Evolutionary conservation across 257 asterid genomes (phyloP).

Genomic region (Solanum microdontum): DNA sequence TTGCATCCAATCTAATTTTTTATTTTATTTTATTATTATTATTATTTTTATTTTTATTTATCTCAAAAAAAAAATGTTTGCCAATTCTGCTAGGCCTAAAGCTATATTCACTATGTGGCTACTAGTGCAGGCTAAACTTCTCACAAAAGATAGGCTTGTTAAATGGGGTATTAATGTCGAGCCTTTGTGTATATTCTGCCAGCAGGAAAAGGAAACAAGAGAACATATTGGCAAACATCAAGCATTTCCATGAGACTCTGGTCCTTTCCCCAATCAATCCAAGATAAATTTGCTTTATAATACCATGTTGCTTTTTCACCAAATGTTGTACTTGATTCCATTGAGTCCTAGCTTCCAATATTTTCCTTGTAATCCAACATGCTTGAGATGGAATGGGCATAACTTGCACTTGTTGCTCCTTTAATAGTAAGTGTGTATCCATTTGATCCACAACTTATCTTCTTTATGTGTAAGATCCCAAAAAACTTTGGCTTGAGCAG

Average conservation of each 20-base stretch:
- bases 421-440: too few relatives aligned
- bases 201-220: neutral
- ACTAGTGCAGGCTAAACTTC: too few relatives aligned
- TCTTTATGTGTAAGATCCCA: too few relatives aligned
- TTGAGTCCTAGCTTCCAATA: neutral
- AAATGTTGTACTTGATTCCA: neutral
- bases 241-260: neutral
- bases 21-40: too few relatives aligned
- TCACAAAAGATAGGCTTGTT: too few relatives aligned
- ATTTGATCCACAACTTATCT: too few relatives aligned
- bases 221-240: neutral
- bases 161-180: neutral
- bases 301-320: neutral
- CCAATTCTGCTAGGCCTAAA: neutral
- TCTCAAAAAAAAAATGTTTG: neutral
- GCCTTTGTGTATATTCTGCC: neutral
- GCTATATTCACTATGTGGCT: neutral
- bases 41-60: too few relatives aligned
- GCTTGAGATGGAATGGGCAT: neutral
- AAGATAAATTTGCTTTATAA: neutral
- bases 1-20: too few relatives aligned
- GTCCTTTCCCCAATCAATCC: neutral
- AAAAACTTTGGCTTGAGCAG: too few relatives aligned
- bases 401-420: too few relatives aligned
- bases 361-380: neutral